Percentiles rank a stretch among this genome's conserved stretches.
phyloP scores from a whole-genome alignment of 2,329 filamentous ascomycete genomes.

The Fusarium nodosum region DNA sequence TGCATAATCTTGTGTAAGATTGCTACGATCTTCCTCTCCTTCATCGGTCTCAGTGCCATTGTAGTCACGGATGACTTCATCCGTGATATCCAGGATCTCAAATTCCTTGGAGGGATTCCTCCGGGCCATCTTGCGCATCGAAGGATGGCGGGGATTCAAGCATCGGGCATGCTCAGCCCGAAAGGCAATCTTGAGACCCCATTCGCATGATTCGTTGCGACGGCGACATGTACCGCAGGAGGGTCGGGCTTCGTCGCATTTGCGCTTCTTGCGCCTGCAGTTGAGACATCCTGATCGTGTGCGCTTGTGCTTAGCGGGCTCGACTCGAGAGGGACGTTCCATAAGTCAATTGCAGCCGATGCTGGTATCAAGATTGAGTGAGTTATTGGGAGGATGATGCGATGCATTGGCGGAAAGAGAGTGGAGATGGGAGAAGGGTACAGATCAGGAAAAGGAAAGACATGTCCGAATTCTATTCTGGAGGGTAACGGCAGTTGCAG shows the following conservation, averaged over 20 bases:
- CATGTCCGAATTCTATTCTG: conserved; percentile 14
- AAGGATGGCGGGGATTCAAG: conserved; percentile 53
- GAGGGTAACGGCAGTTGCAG: conserved; percentile 20
- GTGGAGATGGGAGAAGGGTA: conserved; percentile 15
- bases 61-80: conserved; percentile 56
- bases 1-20: conserved; percentile 10
- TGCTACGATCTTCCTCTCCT: conserved; percentile 32
- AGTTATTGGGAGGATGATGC: neutral
- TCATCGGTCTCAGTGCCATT: conserved; percentile 47
- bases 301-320: conserved; percentile 50
- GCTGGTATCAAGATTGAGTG: neutral
- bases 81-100: conserved; percentile 56
- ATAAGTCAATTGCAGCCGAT: conserved; percentile 46
- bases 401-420: neutral
- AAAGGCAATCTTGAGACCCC: conserved; percentile 57
- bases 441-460: neutral
- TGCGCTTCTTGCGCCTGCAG: conserved; percentile 57
- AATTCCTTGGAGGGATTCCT: conserved; percentile 49
- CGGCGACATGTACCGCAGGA: conserved; percentile 54
- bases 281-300: conserved; percentile 57
- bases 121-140: conserved; percentile 52
- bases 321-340: conserved; percentile 21
- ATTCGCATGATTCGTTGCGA: conserved; percentile 53
- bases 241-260: conserved; percentile 56
- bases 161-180: conserved; percentile 55